phyloP scores from a whole-genome alignment of 164 flowering plant genomes.

The Nymphaea colorata region DNA sequence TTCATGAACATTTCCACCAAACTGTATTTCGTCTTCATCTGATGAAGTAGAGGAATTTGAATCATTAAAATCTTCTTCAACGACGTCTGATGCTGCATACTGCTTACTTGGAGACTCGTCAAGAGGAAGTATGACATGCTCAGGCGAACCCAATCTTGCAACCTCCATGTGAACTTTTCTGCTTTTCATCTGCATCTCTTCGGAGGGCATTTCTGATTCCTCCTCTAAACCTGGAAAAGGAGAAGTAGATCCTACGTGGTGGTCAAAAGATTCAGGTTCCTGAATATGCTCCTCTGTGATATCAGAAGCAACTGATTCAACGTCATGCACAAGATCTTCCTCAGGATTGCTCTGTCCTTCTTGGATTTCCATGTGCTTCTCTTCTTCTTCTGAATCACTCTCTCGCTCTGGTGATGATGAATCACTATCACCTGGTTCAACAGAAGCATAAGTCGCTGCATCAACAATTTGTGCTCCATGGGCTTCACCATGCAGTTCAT shows the following conservation, averaged over 20 bases:
- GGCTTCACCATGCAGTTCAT: constrained; percentile 23
- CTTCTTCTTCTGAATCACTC: constrained; percentile 40
- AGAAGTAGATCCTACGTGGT: no score
- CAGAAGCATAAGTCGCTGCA: constrained; percentile 1
- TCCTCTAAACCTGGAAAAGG: constrained; percentile 9
- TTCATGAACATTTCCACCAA: constrained; percentile 7
- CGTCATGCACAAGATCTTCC: constrained; percentile 7
- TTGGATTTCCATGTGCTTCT: constrained; percentile 20
- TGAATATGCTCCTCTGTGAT: background rate
- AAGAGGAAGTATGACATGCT: background rate
- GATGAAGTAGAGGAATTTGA: constrained; percentile 13
- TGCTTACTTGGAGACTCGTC: constrained; percentile 8
- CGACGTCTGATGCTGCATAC: constrained; percentile 15
- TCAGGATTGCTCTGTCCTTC: constrained; percentile 18
- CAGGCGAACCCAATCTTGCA: constrained; percentile 4
- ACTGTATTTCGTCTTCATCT: constrained; percentile 8
- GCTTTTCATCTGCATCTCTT: constrained; percentile 10
- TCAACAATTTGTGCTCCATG: background rate
- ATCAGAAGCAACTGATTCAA: constrained; percentile 4
- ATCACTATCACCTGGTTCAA: constrained; percentile 20
- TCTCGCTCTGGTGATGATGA: constrained; percentile 26
- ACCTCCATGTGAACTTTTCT: background rate
- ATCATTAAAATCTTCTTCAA: constrained; percentile 20
- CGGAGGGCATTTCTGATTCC: constrained; percentile 17
- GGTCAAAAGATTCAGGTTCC: background rate